Percentiles rank a stretch among this genome's conserved stretches.
Evolutionary conservation across 1,139 yeast species (phyloP).

Genomic region (Sugiyamaella castrensis): DNA sequence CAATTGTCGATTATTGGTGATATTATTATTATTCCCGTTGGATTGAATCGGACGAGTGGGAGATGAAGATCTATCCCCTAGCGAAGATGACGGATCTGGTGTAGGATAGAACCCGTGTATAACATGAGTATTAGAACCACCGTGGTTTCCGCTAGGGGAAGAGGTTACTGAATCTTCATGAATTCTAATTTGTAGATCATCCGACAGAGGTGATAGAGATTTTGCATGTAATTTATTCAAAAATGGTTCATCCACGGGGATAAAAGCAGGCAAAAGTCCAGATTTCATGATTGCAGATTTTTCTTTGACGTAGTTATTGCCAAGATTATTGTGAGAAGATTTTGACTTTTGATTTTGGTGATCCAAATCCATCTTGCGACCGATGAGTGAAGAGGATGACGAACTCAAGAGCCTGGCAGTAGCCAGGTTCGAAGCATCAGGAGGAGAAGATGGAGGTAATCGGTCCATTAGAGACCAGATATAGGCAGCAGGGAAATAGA

Average conservation of each 20-base stretch:
- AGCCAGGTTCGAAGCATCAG: slow-evolving; percentile 9
- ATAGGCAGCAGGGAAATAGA: too few species aligned
- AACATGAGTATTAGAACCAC: neutral
- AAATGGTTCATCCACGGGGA: slow-evolving; percentile 15
- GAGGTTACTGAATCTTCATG: slow-evolving; percentile 20
- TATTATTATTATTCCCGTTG: neutral
- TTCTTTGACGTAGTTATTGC: neutral
- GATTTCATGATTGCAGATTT: neutral
- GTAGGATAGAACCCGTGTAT: slow-evolving; percentile 29
- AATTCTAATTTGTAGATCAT: slow-evolving; percentile 16
- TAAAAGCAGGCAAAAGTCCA: slow-evolving; percentile 26
- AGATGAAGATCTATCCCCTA: slow-evolving; percentile 24
- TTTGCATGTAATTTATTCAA: neutral
- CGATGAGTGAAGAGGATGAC: neutral
- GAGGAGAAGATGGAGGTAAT: slow-evolving; percentile 24
- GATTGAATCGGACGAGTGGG: slow-evolving; percentile 15
- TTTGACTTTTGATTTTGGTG: slow-evolving; percentile 4
- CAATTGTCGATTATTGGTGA: neutral
- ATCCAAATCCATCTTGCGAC: slow-evolving; percentile 7
- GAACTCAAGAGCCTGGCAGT: neutral
- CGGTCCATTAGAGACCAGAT: slow-evolving; percentile 2
- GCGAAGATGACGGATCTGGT: slow-evolving; percentile 31
- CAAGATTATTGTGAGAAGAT: neutral
- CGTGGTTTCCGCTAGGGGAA: slow-evolving; percentile 6
- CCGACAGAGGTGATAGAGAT: neutral